phyloP scores from a whole-genome alignment of 495 filamentous ascomycete genomes.

The Aspergillus nidulans region DNA sequence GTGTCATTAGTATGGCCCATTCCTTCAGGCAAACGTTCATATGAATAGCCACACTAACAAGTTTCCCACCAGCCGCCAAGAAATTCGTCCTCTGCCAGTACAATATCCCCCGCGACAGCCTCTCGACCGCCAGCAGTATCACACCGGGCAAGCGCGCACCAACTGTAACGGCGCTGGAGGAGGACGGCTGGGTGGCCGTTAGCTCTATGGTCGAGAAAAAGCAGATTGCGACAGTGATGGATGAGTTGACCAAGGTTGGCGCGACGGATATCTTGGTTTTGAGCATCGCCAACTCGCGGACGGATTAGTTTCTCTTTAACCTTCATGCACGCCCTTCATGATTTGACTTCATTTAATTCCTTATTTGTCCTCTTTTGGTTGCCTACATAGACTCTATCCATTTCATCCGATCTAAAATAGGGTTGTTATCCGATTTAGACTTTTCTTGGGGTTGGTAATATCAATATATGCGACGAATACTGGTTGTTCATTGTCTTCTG shows the following conservation, averaged over 20 bases:
- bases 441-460: too few species aligned
- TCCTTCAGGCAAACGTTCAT: neutral
- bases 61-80: conserved; percentile 61
- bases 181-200: conserved; percentile 88
- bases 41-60: neutral
- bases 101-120: conserved; percentile 70
- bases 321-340: neutral
- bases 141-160: conserved; percentile 95
- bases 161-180: conserved; percentile 81
- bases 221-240: conserved; percentile 84
- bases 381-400: neutral
- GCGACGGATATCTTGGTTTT: conserved; percentile 85
- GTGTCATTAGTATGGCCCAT: conserved; percentile 69
- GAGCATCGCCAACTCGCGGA: conserved; percentile 81
- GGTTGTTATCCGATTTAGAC: too few species aligned
- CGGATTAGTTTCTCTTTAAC: conserved; percentile 28
- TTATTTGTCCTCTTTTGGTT: conserved; percentile 3
- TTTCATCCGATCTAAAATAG: too few species aligned
- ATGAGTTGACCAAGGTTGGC: conserved; percentile 72
- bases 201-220: conserved; percentile 93
- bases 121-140: conserved; percentile 66
- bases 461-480: too few species aligned
- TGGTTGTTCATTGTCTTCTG: too few species aligned
- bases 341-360: neutral
- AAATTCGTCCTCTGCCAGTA: conserved; percentile 94